Evolutionary conservation across 164 flowering plant genomes (phyloP).

Genomic region (Berberis thunbergii): DNA sequence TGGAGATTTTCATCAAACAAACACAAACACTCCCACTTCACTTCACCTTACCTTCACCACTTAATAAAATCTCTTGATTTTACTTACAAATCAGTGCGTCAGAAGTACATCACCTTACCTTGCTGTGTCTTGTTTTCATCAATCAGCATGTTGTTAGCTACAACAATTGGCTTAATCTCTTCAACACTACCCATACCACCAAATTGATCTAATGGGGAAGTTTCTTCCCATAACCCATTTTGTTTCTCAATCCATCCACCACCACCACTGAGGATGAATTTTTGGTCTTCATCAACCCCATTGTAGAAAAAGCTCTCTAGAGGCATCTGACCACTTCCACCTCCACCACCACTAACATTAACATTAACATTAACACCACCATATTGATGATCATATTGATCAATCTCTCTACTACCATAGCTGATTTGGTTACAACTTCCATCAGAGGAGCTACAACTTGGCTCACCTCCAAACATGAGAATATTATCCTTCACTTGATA

Average conservation of each 20-base stretch:
- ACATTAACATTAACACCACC: not conserved
- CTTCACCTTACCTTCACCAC: constrained; percentile 6
- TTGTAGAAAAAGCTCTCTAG: constrained; percentile 14
- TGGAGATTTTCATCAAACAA: constrained; percentile 9
- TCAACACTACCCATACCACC: too few relatives aligned
- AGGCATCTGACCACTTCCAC: constrained; percentile 7
- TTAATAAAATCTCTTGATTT: constrained; percentile 25
- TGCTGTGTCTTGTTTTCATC: constrained; percentile 26
- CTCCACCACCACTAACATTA: too few relatives aligned
- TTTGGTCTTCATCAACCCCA: constrained; percentile 17
- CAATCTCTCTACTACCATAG: constrained; percentile 8
- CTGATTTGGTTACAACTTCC: constrained; percentile 21
- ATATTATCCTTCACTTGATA: constrained; percentile 14
- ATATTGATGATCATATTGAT: constrained; percentile 11
- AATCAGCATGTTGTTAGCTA: constrained; percentile 5
- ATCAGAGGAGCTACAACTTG: constrained; percentile 32
- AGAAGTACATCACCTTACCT: constrained; percentile 26
- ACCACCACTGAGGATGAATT: constrained; percentile 5
- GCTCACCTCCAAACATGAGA: constrained; percentile 24
- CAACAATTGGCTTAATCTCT: constrained; percentile 24
- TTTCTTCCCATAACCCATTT: constrained; percentile 11
- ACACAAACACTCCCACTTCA: too few relatives aligned
- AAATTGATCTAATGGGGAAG: constrained; percentile 12
- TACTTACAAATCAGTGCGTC: constrained; percentile 15
- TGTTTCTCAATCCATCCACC: constrained; percentile 6